These are phyloP conservation scores for Acacia melanoxylon DNA, from an alignment of 306 rosid genomes.

Conservation along the genomic window DNA sequence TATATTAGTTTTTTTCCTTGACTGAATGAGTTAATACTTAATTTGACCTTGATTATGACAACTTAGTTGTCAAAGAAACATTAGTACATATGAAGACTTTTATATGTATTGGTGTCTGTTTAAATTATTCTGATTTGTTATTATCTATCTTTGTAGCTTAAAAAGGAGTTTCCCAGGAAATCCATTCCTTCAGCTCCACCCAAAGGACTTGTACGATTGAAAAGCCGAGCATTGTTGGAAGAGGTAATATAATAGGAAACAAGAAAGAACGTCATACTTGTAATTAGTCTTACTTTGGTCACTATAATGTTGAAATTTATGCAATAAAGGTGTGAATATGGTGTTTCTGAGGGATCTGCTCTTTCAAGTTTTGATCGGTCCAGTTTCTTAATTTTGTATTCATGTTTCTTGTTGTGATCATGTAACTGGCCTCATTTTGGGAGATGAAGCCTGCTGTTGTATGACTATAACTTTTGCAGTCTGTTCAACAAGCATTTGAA, in stretches of 20 bases:
- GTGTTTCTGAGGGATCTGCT: not conserved
- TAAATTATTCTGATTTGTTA: constrained; percentile 26
- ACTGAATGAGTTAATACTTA: constrained; percentile 12
- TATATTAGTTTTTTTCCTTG: not conserved
- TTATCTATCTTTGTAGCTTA: constrained; percentile 57
- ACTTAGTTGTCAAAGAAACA: not conserved
- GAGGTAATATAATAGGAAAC: constrained; percentile 61
- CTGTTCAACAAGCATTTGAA: constrained; percentile 10
- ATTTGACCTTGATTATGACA: constrained; percentile 2
- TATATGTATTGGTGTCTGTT: constrained; percentile 16
- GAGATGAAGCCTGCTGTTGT: not conserved
- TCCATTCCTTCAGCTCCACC: constrained; percentile 85
- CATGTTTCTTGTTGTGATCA: not conserved
- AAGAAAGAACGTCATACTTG: not conserved
- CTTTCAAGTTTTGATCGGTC: not conserved
- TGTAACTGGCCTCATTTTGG: not conserved
- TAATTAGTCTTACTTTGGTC: not conserved
- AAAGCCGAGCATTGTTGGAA: constrained; percentile 82
- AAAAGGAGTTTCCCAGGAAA: constrained; percentile 79
- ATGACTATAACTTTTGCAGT: not conserved
- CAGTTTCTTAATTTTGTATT: not conserved
- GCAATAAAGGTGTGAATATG: not conserved
- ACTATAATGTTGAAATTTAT: not conserved
- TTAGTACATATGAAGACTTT: constrained; percentile 1
- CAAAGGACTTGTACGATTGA: constrained; percentile 88